Evolutionary conservation across 768 basidiomycete genomes (phyloP).

Genomic region (Boletellus ananas): DNA sequence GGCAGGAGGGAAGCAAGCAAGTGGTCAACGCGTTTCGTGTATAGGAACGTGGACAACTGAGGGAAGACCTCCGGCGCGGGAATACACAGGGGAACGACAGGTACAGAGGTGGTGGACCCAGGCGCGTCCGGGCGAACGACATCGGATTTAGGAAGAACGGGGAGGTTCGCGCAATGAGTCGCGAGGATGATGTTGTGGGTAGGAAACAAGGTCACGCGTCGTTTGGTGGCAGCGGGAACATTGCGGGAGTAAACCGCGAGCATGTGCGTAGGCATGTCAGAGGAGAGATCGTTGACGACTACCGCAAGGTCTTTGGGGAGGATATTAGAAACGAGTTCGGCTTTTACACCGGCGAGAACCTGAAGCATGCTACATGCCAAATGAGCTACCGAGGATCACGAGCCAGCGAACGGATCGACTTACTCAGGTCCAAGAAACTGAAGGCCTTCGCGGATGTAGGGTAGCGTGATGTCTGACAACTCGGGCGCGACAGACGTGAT

Average conservation of each 20-base stretch:
- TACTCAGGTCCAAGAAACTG: conserved; percentile 27
- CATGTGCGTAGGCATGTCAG: conserved; percentile 32
- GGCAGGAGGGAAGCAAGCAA: conserved; percentile 66
- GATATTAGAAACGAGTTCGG: conserved; percentile 12
- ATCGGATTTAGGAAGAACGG: conserved; percentile 15
- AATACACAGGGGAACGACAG: conserved; percentile 65
- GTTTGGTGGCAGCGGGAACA: conserved; percentile 21
- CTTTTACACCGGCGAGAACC: conserved; percentile 29
- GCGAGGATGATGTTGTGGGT: conserved; percentile 37
- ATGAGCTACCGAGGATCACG: conserved; percentile 5
- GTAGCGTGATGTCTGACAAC: conserved; percentile 18
- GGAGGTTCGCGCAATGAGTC: conserved; percentile 28
- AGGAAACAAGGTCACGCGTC: conserved; percentile 34
- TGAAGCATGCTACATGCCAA: conserved; percentile 23
- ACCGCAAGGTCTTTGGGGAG: conserved; percentile 30
- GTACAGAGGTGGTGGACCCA: conserved; percentile 37
- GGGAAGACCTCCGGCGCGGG: conserved; percentile 70
- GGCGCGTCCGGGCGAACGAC: conserved; percentile 7
- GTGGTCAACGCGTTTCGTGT: conserved; percentile 56
- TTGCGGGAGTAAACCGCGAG: conserved; percentile 28
- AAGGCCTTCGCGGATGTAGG: conserved; percentile 28
- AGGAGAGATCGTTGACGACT: conserved; percentile 28
- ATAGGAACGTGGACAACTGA: conserved; percentile 62
- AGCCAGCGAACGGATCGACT: neutral
- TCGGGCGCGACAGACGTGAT: conserved; percentile 27